These are phyloP conservation scores for Penicillium longicatenatum DNA, from an alignment of 495 filamentous ascomycete species.

Conservation along the genomic window DNA sequence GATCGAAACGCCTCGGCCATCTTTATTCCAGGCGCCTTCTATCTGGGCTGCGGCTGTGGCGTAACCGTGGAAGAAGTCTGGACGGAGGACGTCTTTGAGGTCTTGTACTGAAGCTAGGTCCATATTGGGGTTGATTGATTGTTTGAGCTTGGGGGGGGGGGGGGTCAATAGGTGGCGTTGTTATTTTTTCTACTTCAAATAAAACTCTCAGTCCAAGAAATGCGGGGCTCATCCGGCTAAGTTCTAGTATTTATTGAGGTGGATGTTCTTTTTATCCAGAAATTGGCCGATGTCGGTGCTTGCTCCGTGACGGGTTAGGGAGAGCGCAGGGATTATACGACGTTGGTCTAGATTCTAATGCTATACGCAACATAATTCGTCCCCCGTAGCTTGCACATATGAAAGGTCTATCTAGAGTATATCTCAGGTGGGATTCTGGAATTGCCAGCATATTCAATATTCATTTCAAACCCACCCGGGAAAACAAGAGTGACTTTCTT, in stretches of 20 bases:
- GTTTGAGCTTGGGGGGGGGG: neutral
- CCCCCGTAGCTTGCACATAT: neutral
- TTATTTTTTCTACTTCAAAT: neutral
- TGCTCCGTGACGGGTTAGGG: constrained; percentile 21
- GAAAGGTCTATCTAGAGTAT: constrained; percentile 1
- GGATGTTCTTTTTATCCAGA: constrained; percentile 13
- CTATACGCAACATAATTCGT: neutral
- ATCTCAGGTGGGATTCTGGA: constrained; percentile 9
- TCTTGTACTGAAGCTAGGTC: constrained; percentile 35
- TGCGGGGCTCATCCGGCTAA: constrained; percentile 7
- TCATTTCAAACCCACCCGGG: constrained; percentile 18
- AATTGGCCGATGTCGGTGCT: constrained; percentile 1
- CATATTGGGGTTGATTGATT: constrained; percentile 20
- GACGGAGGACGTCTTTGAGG: constrained; percentile 31
- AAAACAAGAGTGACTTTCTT: constrained; percentile 22
- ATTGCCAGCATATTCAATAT: constrained; percentile 16
- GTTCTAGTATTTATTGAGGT: neutral
- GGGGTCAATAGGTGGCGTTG: neutral
- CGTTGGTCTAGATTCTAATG: neutral
- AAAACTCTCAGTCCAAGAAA: neutral
- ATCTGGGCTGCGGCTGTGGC: constrained; percentile 56
- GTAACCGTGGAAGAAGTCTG: constrained; percentile 41
- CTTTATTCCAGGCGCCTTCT: constrained; percentile 65
- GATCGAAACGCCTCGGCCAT: constrained; percentile 69
- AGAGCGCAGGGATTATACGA: neutral